A percentile compares a stretch with the other conserved stretches of the same genome.
phyloP scores from a whole-genome alignment of 306 rosid species.

The Fragaria nilgerrensis region DNA sequence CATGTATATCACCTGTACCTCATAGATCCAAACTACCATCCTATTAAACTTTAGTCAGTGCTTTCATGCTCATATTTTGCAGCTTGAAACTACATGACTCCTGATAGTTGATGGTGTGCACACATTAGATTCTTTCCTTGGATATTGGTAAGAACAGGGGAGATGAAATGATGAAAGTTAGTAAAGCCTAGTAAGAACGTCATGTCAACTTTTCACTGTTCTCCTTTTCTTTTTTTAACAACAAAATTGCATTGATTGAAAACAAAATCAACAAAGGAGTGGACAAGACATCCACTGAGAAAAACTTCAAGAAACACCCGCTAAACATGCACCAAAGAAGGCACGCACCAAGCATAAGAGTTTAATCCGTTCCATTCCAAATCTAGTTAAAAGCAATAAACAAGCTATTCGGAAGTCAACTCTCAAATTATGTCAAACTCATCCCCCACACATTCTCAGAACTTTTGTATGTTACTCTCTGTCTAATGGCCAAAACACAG shows the following conservation, averaged over 20 bases:
- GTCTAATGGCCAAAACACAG: background rate
- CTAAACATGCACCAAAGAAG: background rate
- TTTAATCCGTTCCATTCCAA: background rate
- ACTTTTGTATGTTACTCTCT: background rate
- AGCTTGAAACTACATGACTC: background rate
- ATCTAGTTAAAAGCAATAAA: background rate
- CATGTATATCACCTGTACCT: background rate
- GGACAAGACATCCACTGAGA: background rate
- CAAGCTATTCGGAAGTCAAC: background rate
- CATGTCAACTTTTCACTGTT: background rate
- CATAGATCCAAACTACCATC: constrained; percentile 1
- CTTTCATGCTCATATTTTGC: background rate
- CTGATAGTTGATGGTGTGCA: background rate
- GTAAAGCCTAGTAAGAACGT: background rate
- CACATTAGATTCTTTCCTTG: constrained; percentile 2
- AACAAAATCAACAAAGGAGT: background rate
- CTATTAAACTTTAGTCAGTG: background rate
- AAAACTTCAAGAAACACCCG: background rate
- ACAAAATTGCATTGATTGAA: background rate
- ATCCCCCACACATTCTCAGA: background rate
- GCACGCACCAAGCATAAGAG: background rate
- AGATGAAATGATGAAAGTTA: background rate
- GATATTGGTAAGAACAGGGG: background rate
- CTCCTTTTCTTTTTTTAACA: background rate
- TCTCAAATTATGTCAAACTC: background rate